A percentile compares a stretch with the other conserved stretches of the same genome.
phyloP scores from a whole-genome alignment of 495 filamentous ascomycete species.

The Annulohypoxylon nitens region DNA sequence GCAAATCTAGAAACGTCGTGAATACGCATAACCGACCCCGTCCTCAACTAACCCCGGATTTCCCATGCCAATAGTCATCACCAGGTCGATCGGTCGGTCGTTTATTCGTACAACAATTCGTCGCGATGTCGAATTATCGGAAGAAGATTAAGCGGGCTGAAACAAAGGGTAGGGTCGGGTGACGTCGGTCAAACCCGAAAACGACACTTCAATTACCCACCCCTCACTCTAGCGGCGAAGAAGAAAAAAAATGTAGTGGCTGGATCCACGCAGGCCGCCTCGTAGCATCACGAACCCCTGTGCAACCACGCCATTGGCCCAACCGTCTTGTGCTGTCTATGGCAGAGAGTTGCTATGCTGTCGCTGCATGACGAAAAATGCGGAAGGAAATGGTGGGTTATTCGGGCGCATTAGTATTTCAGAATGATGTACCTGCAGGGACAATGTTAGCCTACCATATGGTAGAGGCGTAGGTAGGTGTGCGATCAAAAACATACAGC shows the following conservation, averaged over 20 bases:
- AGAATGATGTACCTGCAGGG: conserved; percentile 61
- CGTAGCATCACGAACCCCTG: conserved; percentile 36
- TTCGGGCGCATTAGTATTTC: conserved; percentile 57
- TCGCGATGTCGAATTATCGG: conserved; percentile 10
- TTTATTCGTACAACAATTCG: conserved; percentile 12
- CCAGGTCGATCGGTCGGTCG: neutral
- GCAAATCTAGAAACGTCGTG: conserved; percentile 35
- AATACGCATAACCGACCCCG: conserved; percentile 29
- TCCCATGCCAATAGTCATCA: neutral
- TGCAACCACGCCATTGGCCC: conserved; percentile 35
- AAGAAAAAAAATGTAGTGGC: conserved; percentile 15
- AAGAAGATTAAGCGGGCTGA: conserved; percentile 27
- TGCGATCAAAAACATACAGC: conserved; percentile 60
- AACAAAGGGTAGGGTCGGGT: conserved; percentile 30
- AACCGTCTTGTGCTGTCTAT: conserved; percentile 32
- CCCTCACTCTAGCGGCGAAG: conserved; percentile 19
- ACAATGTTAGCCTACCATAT: conserved; percentile 28
- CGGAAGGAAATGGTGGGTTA: conserved; percentile 22
- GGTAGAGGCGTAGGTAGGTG: neutral
- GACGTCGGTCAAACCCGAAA: conserved; percentile 40
- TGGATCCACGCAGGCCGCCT: conserved; percentile 41
- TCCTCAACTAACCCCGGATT: conserved; percentile 22
- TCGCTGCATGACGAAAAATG: conserved; percentile 30
- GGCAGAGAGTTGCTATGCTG: conserved; percentile 35
- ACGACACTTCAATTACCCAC: conserved; percentile 17